Base-by-base conservation (phyloP, 306 rosid species). In the Dryas alaskensis region DNA sequence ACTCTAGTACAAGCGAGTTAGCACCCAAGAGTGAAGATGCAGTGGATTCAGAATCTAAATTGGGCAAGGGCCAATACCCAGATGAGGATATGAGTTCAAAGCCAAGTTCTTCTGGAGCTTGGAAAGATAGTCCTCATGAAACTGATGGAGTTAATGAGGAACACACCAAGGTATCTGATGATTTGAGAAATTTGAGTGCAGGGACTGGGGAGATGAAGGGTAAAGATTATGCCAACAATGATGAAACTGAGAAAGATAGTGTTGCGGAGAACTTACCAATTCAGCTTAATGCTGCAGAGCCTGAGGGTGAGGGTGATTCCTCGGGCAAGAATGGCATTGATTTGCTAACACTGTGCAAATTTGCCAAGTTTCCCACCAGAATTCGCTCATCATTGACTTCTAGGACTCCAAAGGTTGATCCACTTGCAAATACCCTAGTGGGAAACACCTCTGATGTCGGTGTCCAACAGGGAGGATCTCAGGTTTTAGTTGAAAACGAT, bases 281-380 rank as follows among this genome's bases (percentile, higher is more conserved):
- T 17, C 80, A 77, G 77, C 78, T 72, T 19, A 73, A 71, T 66
- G 87, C 73, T 63, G 67, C 59, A 65, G 90, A 82, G 69, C 75
- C 68, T 60, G 80, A 70, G 72, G 79, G 65, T 70, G 91, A 86
- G 68, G 76, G 76, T 63, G 75, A 70, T 78, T 57, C 76, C 74
- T 76, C 83, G 31, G 72, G 75, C 63, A 75, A 76, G 72, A 84
- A 3, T 75, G 78, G 74, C 48, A 74, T 82, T 73, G 89, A 91
- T 87, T 84, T 91, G 45, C 82, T 89, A 58, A 84, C 89, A 11
- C 78, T 86, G 0, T 87, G 93, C 80, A 87, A 86, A 67, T 89
- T 84, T 76, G 83, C 86, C 40, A 91, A 89, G 90, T 90, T 89
- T 60, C 98, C 98, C 69, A 91, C 98, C 17, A 89, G 77, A 80